Percentiles rank a stretch among this genome's conserved stretches.
Evolutionary conservation across 2,329 filamentous ascomycete genomes (phyloP).

Genomic region (Aureobasidium zeae): DNA sequence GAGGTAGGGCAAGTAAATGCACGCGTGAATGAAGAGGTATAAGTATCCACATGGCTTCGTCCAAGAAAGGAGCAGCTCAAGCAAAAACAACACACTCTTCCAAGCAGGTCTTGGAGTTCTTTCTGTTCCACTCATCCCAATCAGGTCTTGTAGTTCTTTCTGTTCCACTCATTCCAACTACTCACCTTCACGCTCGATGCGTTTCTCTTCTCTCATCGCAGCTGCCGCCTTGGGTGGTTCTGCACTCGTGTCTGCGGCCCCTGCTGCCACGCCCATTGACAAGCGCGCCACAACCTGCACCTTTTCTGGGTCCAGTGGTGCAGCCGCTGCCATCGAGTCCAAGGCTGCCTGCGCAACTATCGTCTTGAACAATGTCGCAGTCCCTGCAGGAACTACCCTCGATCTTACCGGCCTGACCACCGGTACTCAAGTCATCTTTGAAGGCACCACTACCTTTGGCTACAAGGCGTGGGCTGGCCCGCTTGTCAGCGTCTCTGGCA

Average conservation of each 20-base stretch:
- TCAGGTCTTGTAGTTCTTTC: not conserved
- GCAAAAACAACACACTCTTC: slow-evolving; percentile 3
- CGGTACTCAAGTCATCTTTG: slow-evolving; percentile 44
- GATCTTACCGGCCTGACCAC: slow-evolving; percentile 29
- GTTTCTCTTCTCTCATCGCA: slow-evolving; percentile 16
- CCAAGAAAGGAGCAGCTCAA: not conserved
- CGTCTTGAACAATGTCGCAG: slow-evolving; percentile 29
- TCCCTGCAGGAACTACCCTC: slow-evolving; percentile 31
- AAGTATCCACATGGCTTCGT: not conserved
- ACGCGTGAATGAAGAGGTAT: not conserved
- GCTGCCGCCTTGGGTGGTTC: slow-evolving; percentile 16
- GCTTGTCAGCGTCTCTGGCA: slow-evolving; percentile 52
- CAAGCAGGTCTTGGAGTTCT: slow-evolving; percentile 9
- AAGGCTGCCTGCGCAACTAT: slow-evolving; percentile 29
- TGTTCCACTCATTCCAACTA: not conserved
- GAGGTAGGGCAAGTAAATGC: not conserved
- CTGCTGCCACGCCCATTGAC: slow-evolving; percentile 8
- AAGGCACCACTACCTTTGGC: slow-evolving; percentile 57
- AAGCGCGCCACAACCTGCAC: slow-evolving; percentile 16
- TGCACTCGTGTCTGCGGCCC: slow-evolving; percentile 11
- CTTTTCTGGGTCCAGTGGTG: slow-evolving; percentile 16
- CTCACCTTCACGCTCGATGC: slow-evolving; percentile 10
- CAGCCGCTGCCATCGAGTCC: slow-evolving; percentile 15
- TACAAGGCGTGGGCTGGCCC: slow-evolving; percentile 59
- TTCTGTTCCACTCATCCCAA: not conserved